A percentile compares a stretch with the other conserved stretches of the same genome.
Conservation (phyloP, 148 eudicot genomes). For the Hydrangea macrophylla region DNA sequence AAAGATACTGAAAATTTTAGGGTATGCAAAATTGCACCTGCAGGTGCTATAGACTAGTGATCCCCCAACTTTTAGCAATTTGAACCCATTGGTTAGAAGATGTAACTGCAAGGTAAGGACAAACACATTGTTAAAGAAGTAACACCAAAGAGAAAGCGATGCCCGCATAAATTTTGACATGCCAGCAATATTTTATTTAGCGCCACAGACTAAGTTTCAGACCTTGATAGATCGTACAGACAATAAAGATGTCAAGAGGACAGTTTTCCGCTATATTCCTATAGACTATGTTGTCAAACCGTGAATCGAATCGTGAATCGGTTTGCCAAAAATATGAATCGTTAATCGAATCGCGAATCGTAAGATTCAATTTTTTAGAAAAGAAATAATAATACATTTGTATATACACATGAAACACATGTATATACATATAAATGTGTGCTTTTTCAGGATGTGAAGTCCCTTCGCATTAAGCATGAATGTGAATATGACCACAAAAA, state of each 20-base stretch:
- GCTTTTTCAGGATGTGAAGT: too few relatives aligned
- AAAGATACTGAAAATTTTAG: background rate
- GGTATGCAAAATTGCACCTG: slow-evolving; percentile 45
- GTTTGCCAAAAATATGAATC: too few relatives aligned
- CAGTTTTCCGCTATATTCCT: slow-evolving; percentile 2
- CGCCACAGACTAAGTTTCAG: background rate
- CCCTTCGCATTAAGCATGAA: too few relatives aligned
- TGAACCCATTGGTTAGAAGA: slow-evolving; percentile 84
- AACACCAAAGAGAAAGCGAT: background rate
- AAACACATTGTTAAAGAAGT: slow-evolving; percentile 1
- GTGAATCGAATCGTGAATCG: too few relatives aligned
- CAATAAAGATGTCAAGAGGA: background rate
- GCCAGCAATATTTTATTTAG: background rate
- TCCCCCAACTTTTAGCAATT: slow-evolving; percentile 84
- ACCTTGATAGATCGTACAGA: background rate
- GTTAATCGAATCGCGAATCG: too few relatives aligned
- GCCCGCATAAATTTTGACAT: background rate
- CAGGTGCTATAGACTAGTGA: slow-evolving; percentile 93
- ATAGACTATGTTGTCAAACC: too few relatives aligned
- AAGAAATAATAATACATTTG: too few relatives aligned
- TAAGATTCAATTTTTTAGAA: too few relatives aligned
- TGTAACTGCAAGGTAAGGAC: slow-evolving; percentile 53
- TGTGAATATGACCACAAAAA: too few relatives aligned
- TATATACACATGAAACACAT: too few relatives aligned
- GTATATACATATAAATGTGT: too few relatives aligned